phyloP scores from a whole-genome alignment of 2,329 filamentous ascomycete species.

The Diplodia seriata region DNA sequence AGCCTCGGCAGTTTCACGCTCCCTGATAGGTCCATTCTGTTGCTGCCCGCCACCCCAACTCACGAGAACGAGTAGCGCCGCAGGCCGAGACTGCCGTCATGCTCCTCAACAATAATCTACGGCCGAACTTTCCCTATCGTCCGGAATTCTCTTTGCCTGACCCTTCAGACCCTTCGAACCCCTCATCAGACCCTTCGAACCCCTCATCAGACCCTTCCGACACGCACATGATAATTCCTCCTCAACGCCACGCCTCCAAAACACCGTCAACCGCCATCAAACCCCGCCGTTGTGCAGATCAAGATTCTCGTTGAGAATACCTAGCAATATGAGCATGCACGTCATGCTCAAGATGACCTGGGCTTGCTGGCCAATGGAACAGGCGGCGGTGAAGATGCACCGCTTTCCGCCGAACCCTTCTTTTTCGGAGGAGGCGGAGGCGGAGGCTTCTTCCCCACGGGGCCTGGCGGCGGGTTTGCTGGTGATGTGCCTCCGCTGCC shows the following conservation, averaged over 20 bases:
- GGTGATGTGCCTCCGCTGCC: constrained; percentile 35
- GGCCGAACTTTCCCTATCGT: constrained; percentile 24
- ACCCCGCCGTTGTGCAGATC: not conserved
- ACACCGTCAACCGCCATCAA: not conserved
- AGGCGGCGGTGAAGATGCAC: constrained; percentile 56
- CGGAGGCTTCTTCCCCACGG: constrained; percentile 59
- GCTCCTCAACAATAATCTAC: constrained; percentile 30
- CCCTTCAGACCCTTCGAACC: not conserved
- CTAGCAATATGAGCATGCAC: not conserved
- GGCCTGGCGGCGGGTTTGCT: constrained; percentile 27
- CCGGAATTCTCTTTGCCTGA: constrained; percentile 1
- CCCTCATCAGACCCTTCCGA: not conserved
- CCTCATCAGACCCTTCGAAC: not conserved
- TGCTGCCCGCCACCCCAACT: not conserved
- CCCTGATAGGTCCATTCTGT: constrained; percentile 26
- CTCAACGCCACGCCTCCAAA: not conserved
- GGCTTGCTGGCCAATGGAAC: constrained; percentile 66
- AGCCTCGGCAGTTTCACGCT: constrained; percentile 23
- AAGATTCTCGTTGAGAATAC: not conserved
- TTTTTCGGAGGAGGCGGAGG: constrained; percentile 67
- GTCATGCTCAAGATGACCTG: constrained; percentile 3
- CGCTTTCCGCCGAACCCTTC: constrained; percentile 45
- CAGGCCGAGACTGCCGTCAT: constrained; percentile 24
- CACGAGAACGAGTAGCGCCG: constrained; percentile 16
- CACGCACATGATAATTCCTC: not conserved